phyloP scores from a whole-genome alignment of 441 rosid species.

The Rhodomyrtus psidioides region DNA sequence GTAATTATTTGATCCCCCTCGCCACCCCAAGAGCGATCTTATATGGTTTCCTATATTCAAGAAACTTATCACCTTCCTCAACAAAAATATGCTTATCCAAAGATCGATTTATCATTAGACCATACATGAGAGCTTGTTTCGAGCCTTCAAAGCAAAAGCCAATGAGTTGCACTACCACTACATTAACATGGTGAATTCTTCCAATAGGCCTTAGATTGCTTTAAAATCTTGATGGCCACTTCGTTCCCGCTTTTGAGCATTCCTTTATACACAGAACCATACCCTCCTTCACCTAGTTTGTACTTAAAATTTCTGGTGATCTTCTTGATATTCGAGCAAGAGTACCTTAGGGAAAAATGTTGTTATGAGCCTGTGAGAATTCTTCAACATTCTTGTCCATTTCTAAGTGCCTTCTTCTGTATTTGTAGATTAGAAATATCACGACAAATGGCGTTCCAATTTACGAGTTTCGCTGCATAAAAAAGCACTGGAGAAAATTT shows the following conservation, averaged over 20 bases:
- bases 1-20: background rate
- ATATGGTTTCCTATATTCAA: background rate
- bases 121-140: background rate
- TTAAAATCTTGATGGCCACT: background rate
- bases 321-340: background rate
- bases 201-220: background rate
- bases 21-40: background rate
- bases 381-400: too few species aligned
- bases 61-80: background rate
- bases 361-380: too few species aligned
- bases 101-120: background rate
- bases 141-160: background rate
- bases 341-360: background rate
- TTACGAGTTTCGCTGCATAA: too few species aligned
- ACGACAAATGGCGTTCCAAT: too few species aligned
- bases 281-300: background rate
- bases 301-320: background rate
- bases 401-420: too few species aligned
- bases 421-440: too few species aligned
- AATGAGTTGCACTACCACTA: background rate
- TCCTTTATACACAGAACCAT: background rate
- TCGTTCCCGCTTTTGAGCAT: rapidly evolving
- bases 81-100: background rate
- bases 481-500: too few species aligned
- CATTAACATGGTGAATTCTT: background rate